These are phyloP conservation scores for Davidsoniella neocaledoniae DNA, from an alignment of 2,329 filamentous ascomycete genomes.

Conservation along the genomic window DNA sequence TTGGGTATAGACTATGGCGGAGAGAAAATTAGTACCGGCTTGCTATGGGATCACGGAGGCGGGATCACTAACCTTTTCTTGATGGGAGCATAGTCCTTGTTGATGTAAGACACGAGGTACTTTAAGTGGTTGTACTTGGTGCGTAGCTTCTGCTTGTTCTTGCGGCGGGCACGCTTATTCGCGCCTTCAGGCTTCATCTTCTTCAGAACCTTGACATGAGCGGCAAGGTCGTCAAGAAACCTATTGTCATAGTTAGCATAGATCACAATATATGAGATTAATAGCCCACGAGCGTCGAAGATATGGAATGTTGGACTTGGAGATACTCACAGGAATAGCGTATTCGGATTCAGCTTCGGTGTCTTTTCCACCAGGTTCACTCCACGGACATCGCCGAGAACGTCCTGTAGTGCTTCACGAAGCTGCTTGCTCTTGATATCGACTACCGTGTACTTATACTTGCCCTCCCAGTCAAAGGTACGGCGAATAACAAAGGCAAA, in stretches of 20 bases:
- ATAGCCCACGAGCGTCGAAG: neutral
- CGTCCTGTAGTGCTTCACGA: slow-evolving; percentile 39
- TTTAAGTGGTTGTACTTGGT: slow-evolving; percentile 51
- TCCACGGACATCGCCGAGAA: slow-evolving; percentile 25
- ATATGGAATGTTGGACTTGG: neutral
- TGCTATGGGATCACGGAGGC: neutral
- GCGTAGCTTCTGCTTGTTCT: slow-evolving; percentile 39
- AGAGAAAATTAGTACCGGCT: neutral
- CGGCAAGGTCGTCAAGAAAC: slow-evolving; percentile 63
- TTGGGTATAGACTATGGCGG: slow-evolving; percentile 47
- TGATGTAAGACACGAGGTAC: slow-evolving; percentile 58
- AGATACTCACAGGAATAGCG: slow-evolving; percentile 42
- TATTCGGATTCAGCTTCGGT: slow-evolving; percentile 54
- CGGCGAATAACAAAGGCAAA: neutral
- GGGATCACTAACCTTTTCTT: slow-evolving; percentile 38
- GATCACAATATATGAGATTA: neutral
- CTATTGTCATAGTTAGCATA: slow-evolving; percentile 21
- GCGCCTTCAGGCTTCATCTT: slow-evolving; percentile 23
- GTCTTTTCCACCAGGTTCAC: slow-evolving; percentile 67
- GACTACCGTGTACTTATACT: slow-evolving; percentile 54
- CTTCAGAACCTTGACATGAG: slow-evolving; percentile 47
- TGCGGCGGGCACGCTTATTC: slow-evolving; percentile 28
- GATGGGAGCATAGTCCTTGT: slow-evolving; percentile 60
- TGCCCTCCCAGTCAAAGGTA: slow-evolving; percentile 37
- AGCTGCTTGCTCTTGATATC: slow-evolving; percentile 75